Evolutionary conservation across 73 alveolate genomes (phyloP).

Genomic region (Stentor coeruleus): DNA sequence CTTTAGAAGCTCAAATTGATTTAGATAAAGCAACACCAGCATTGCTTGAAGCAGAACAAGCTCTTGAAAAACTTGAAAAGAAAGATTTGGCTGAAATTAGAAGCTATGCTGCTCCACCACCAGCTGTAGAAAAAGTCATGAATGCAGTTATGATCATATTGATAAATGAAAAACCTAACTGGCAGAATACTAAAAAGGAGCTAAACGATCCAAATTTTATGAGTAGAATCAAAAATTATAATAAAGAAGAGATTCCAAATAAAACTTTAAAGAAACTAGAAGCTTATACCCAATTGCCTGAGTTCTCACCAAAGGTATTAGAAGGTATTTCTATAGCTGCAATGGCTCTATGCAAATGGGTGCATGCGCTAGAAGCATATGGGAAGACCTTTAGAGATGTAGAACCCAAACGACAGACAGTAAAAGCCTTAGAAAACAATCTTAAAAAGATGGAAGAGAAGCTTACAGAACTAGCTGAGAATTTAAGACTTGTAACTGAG

Average conservation of each 20-base stretch:
- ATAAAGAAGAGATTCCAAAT: slow-evolving; percentile 73
- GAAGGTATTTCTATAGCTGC: slow-evolving; percentile 73
- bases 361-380: slow-evolving; percentile 88
- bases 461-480: slow-evolving; percentile 56
- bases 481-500: slow-evolving; percentile 49
- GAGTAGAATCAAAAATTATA: slow-evolving; percentile 72
- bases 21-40: slow-evolving; percentile 95
- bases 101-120: slow-evolving; percentile 92
- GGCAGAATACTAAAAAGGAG: slow-evolving; percentile 89
- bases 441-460: slow-evolving; percentile 67
- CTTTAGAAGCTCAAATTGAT: slow-evolving; percentile 90
- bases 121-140: slow-evolving; percentile 88
- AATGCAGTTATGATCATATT: slow-evolving; percentile 88
- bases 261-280: slow-evolving; percentile 70
- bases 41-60: slow-evolving; percentile 84
- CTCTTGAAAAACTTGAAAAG: slow-evolving; percentile 89
- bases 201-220: slow-evolving; percentile 93
- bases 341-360: slow-evolving; percentile 89
- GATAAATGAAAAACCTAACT: slow-evolving; percentile 65
- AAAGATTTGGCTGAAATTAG: slow-evolving; percentile 90
- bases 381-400: slow-evolving; percentile 94
- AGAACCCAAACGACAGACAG: slow-evolving; percentile 91
- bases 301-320: slow-evolving; percentile 66
- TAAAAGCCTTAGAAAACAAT: slow-evolving; percentile 57
- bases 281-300: slow-evolving; percentile 72